Evolutionary conservation across 2,329 filamentous ascomycete genomes (phyloP).

Genomic region (Penicillium glabrum): DNA sequence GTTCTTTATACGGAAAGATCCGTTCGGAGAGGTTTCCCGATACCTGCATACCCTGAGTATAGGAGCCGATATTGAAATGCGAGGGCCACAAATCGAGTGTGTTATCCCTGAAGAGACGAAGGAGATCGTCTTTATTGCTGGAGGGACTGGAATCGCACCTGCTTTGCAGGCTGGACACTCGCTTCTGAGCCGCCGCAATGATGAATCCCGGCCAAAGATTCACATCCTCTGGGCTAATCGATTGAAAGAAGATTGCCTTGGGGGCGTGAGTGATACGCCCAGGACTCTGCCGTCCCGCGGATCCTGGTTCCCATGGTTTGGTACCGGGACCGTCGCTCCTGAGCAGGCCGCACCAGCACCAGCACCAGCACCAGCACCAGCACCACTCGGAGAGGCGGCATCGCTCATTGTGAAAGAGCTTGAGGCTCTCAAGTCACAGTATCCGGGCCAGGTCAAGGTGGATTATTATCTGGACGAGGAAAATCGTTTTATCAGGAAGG

Average conservation of each 20-base stretch:
- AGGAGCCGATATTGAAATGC: constrained; percentile 68
- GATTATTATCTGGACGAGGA: constrained; percentile 85
- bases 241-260: constrained; percentile 63
- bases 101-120: constrained; percentile 55
- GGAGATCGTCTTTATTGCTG: constrained; percentile 78
- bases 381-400: constrained; percentile 1
- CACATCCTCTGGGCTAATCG: constrained; percentile 83
- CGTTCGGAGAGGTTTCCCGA: constrained; percentile 78
- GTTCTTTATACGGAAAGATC: constrained; percentile 76
- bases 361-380: not conserved
- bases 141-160: constrained; percentile 88
- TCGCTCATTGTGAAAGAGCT: constrained; percentile 61
- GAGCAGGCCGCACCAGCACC: not conserved
- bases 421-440: constrained; percentile 58
- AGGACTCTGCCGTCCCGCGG: constrained; percentile 8
- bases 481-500: constrained; percentile 61
- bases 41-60: constrained; percentile 69
- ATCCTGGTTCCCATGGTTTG: constrained; percentile 34
- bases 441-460: constrained; percentile 60
- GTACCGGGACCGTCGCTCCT: constrained; percentile 6
- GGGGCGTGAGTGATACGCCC: constrained; percentile 54
- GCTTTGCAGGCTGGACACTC: constrained; percentile 76
- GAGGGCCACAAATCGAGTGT: constrained; percentile 76
- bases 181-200: constrained; percentile 44
- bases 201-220: constrained; percentile 49